Evolutionary conservation across 768 basidiomycete species (phyloP).

Genomic region (Pulveroboletus sp.): DNA sequence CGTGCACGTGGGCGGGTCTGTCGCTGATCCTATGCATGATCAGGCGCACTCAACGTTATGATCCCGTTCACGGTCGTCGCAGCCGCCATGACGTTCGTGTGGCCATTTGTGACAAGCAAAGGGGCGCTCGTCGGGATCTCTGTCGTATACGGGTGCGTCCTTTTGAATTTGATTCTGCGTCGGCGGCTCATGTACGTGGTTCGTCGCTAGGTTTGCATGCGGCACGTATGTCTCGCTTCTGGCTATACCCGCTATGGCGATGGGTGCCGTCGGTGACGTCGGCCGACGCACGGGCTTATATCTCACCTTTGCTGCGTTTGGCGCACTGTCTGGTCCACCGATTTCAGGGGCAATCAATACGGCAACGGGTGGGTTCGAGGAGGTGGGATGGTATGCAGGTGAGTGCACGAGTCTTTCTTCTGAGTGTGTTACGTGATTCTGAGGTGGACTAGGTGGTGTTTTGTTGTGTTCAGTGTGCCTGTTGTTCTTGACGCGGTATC

Average conservation of each 20-base stretch:
- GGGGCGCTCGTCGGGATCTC: too few relatives aligned
- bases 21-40: neutral
- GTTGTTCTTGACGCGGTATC: constrained; percentile 39
- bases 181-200: too few relatives aligned
- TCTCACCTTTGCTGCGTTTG: constrained; percentile 57
- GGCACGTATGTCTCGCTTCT: constrained; percentile 63
- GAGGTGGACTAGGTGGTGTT: constrained; percentile 28
- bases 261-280: constrained; percentile 60
- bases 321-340: constrained; percentile 66
- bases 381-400: constrained; percentile 42
- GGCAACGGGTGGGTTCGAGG: constrained; percentile 45
- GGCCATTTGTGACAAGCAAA: too few relatives aligned
- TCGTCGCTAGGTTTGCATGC: constrained; percentile 56
- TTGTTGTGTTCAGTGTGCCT: constrained; percentile 41
- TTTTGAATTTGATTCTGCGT: too few relatives aligned
- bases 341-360: constrained; percentile 68
- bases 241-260: constrained; percentile 54
- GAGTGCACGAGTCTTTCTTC: neutral
- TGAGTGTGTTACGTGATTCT: neutral
- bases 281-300: constrained; percentile 69
- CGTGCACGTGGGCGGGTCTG: neutral
- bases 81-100: too few relatives aligned
- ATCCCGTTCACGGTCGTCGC: too few relatives aligned
- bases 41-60: constrained; percentile 70
- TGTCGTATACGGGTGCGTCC: too few relatives aligned